Evolutionary conservation across 1,139 yeast genomes (phyloP).

Genomic region (Pichia sp.): DNA sequence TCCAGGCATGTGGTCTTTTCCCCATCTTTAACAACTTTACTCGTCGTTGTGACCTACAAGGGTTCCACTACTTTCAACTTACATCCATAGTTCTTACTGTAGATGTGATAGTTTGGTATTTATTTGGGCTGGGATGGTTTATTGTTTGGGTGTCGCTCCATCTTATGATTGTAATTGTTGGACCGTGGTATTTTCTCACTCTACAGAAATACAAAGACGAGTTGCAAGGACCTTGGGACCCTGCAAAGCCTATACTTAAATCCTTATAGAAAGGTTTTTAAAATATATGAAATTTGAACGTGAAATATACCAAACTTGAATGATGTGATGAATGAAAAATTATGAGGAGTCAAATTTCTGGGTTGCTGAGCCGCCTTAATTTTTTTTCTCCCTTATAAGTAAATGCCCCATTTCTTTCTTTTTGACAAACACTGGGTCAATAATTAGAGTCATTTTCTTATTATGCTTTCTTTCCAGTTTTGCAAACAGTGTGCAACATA

Average conservation of each 20-base stretch:
- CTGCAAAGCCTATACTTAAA: slow-evolving; percentile 61
- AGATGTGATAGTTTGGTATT: slow-evolving; percentile 32
- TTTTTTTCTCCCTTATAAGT: background rate
- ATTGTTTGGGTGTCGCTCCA: slow-evolving; percentile 49
- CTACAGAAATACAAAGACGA: slow-evolving; percentile 82
- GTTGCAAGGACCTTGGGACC: slow-evolving; percentile 92
- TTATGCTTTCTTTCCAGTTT: too few relatives aligned
- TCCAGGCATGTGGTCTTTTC: slow-evolving; percentile 65
- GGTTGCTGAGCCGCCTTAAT: background rate
- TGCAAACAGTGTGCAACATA: too few relatives aligned
- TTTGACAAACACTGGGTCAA: too few relatives aligned
- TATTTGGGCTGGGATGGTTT: slow-evolving; percentile 40
- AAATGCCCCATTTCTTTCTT: background rate
- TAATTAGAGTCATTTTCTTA: too few relatives aligned
- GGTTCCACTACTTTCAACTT: slow-evolving; percentile 37
- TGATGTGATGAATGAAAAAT: too few relatives aligned
- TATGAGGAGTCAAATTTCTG: background rate
- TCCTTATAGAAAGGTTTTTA: slow-evolving; percentile 14
- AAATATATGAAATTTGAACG: too few relatives aligned
- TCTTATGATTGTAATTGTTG: slow-evolving; percentile 45
- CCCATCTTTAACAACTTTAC: slow-evolving; percentile 67
- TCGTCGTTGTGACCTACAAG: slow-evolving; percentile 35
- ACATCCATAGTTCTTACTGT: slow-evolving; percentile 29
- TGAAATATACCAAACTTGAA: too few relatives aligned
- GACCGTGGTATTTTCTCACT: slow-evolving; percentile 67